A percentile compares a stretch with the other conserved stretches of the same genome.
These are phyloP conservation scores for Taphrina betulina DNA, from an alignment of 1,139 yeast genomes.

Conservation along the genomic window DNA sequence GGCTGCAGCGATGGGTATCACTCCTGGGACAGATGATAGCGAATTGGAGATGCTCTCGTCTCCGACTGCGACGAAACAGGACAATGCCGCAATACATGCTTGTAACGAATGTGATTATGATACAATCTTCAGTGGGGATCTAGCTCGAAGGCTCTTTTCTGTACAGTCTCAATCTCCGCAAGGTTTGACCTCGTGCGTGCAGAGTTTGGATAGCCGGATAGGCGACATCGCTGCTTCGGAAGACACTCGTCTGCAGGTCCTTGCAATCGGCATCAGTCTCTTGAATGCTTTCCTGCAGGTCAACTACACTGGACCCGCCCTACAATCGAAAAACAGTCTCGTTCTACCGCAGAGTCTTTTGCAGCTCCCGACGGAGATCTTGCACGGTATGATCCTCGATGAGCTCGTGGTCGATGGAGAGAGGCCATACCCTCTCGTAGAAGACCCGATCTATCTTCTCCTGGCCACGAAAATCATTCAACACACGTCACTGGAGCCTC, in stretches of 20 bases:
- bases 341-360: conserved; percentile 33
- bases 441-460: conserved; percentile 43
- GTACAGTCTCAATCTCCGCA: not conserved
- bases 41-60: too few relatives aligned
- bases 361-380: conserved; percentile 35
- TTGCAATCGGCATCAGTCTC: conserved; percentile 46
- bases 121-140: conserved; percentile 1
- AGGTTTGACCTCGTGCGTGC: not conserved
- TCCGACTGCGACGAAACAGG: too few relatives aligned
- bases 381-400: conserved; percentile 35
- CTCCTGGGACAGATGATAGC: too few relatives aligned
- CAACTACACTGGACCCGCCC: conserved; percentile 81
- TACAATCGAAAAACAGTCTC: conserved; percentile 46
- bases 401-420: conserved; percentile 43
- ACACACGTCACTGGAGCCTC: conserved; percentile 12
- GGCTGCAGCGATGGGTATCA: too few relatives aligned
- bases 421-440: conserved; percentile 42
- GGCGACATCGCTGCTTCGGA: not conserved
- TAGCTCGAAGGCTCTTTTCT: conserved; percentile 3
- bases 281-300: conserved; percentile 70
- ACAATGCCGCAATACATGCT: too few relatives aligned
- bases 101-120: conserved; percentile 16
- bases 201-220: conserved; percentile 1
- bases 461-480: conserved; percentile 40
- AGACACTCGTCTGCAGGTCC: conserved; percentile 5